These are phyloP conservation scores for Akanthomyces uredinophilus DNA, from an alignment of 2,329 filamentous ascomycete species.

Conservation along the genomic window DNA sequence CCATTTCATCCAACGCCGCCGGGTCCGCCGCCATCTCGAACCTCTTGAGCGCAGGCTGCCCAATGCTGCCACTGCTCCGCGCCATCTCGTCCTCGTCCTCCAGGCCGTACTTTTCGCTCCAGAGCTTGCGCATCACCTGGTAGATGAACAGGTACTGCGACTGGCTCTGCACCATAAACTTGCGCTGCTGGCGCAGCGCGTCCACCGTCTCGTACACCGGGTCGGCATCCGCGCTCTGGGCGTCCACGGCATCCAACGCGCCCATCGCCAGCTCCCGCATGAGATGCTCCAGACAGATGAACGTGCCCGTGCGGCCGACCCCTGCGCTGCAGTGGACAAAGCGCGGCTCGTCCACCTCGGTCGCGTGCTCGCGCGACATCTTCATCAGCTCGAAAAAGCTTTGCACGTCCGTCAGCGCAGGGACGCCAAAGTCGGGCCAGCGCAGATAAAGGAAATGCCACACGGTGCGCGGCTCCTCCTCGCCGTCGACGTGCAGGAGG, in stretches of 20 bases:
- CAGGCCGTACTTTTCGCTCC: slow-evolving; percentile 58
- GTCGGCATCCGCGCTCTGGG: slow-evolving; percentile 41
- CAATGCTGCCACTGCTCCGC: slow-evolving; percentile 20
- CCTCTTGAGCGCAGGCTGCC: slow-evolving; percentile 48
- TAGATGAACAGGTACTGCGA: slow-evolving; percentile 85
- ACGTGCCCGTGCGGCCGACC: slow-evolving; percentile 89
- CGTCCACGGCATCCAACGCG: slow-evolving; percentile 44
- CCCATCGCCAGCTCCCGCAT: slow-evolving; percentile 76
- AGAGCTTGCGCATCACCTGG: slow-evolving; percentile 71
- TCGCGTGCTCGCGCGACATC: slow-evolving; percentile 56
- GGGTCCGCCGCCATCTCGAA: slow-evolving; percentile 45
- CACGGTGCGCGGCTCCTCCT: slow-evolving; percentile 52
- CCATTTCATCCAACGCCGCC: slow-evolving; percentile 33
- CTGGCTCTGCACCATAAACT: slow-evolving; percentile 93
- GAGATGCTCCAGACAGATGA: slow-evolving; percentile 92
- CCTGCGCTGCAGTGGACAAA: slow-evolving; percentile 87
- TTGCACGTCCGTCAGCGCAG: slow-evolving; percentile 60
- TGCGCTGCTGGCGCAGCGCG: slow-evolving; percentile 74
- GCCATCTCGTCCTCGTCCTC: slow-evolving; percentile 26
- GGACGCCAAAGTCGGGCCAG: slow-evolving; percentile 89
- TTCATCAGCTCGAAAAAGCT: slow-evolving; percentile 66
- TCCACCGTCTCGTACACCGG: slow-evolving; percentile 77
- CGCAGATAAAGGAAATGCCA: slow-evolving; percentile 81
- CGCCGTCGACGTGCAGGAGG: slow-evolving; percentile 46
- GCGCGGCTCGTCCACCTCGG: slow-evolving; percentile 53